Conservation (phyloP, 495 filamentous ascomycete genomes). For the Aspergillus olivimuriae region DNA sequence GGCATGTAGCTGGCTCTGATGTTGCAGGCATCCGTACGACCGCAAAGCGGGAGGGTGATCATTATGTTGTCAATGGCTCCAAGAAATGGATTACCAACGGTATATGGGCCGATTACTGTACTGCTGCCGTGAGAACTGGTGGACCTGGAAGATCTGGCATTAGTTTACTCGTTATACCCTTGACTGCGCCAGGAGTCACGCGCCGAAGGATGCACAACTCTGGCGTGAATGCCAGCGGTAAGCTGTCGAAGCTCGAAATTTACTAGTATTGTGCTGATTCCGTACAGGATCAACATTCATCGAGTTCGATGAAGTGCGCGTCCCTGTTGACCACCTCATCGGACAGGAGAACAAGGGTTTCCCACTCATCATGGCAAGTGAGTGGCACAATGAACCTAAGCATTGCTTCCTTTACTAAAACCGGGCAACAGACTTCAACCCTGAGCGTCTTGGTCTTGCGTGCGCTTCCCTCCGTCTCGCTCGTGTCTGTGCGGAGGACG, state of each 20-base stretch:
- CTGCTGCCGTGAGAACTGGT: conserved; percentile 49
- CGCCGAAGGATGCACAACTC: conserved; percentile 77
- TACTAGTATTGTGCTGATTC: conserved; percentile 14
- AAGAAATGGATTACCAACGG: conserved; percentile 57
- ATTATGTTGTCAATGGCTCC: conserved; percentile 48
- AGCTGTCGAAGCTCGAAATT: too few species aligned
- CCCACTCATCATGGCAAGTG: conserved; percentile 44
- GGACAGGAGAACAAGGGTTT: conserved; percentile 45
- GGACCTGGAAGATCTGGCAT: conserved; percentile 41
- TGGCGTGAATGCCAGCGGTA: conserved; percentile 42
- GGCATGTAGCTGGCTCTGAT: conserved; percentile 43
- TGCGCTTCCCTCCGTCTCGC: conserved; percentile 38
- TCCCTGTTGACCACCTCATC: conserved; percentile 37
- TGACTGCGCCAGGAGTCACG: conserved; percentile 42
- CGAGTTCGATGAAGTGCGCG: conserved; percentile 40
- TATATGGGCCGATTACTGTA: conserved; percentile 48
- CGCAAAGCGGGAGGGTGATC: conserved; percentile 35
- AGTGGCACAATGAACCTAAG: background rate
- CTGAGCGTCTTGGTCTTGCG: conserved; percentile 38
- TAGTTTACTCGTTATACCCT: conserved; percentile 46
- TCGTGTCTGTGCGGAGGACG: conserved; percentile 42
- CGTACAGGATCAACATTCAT: conserved; percentile 42
- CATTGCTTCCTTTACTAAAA: background rate
- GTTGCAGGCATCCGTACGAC: conserved; percentile 48
- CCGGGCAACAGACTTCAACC: conserved; percentile 36